Base-by-base conservation (phyloP, 352 stramenopile genomes). In the Pilasporangium apinafurcum region DNA sequence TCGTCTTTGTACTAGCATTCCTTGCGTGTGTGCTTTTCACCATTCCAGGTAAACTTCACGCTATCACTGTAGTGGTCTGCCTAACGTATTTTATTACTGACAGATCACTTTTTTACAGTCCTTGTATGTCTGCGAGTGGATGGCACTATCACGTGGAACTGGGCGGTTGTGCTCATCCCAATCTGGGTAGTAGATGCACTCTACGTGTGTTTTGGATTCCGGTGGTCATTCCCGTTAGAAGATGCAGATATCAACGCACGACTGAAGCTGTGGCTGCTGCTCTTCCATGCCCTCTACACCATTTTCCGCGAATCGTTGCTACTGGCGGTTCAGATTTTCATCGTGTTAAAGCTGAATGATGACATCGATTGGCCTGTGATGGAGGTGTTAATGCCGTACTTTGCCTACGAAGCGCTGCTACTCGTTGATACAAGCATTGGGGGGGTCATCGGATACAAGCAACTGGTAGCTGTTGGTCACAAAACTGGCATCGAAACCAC, bases 51-150 rank as follows among this genome's bases (percentile, higher is more conserved):
- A 69, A 53, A 70, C 29, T 34, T n/a, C 29, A 14, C 10, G n/a
- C 29, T n/a, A n/a, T n/a, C n/a, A n/a, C n/a, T n/a, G n/a, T n/a
- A n/a, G n/a, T n/a, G n/a, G n/a, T n/a, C n/a, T n/a, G n/a, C n/a
- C n/a, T n/a, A n/a, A n/a, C n/a, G n/a, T n/a, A n/a, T n/a, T n/a
- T n/a, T n/a, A n/a, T n/a, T n/a, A n/a, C n/a, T n/a, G n/a, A n/a
- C n/a, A n/a, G n/a, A n/a, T n/a, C n/a, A n/a, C n/a, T 12, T 58
- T 24, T 12, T 39, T 14, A 16, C 34, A 92, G 80, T 91, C 32
- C 88, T 92, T 44, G 86, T 75, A 66, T 91, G 78, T 46, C 56
- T 93, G 3, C 71, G 79, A n/a, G 72, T 82, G 41, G 75, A 93
- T 57, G 51, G 82, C 0, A 80, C 56, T 0, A 75, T 91, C 31